Base-by-base conservation (phyloP, 169 alveolate genomes). In the Plasmodium cynomolgi region DNA sequence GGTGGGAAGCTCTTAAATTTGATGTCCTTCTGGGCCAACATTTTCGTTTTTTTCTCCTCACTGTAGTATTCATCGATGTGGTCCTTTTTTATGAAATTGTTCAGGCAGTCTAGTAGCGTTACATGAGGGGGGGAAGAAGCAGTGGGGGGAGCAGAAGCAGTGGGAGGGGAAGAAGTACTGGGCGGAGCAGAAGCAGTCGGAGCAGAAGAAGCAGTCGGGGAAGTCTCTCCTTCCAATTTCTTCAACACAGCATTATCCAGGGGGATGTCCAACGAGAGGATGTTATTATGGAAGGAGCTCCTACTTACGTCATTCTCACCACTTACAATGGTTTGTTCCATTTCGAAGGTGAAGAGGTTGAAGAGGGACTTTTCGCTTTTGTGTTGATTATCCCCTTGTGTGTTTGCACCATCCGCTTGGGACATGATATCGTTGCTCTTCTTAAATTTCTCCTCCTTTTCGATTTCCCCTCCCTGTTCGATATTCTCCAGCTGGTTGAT, bases 1-100 rank as follows among this genome's bases (percentile, higher is more conserved):
- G 95, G 95, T 5, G 97, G 96, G 90, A 92, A 96, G 41, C 85
- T 81, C 80, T 93, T 88, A 29, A 94, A 92, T n/a, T 96, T 95
- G 20, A 84, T 77, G 54, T 83, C 82, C 85, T 88, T 95, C 71
- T 31, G 96, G 1, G 93, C 93, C 4, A 23, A 58, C 17, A 50
- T 47, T 77, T 50, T 85, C 68, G 11, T 85, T 75, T 85, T 85
- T 17, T 85, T 84, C 44, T 75, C 68, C 41, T 85, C 84, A 29
- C 86, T 75, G 15, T 85, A 85, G 33, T 85, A 85, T 17, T 85
- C 93, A 15, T 85, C 85, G 29, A 85, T 85, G 26, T 34, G 29
- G n/a, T 85, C 93, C 7, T 74, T 85, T 50, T 85, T 85, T 34
- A 85, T 50, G 50, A 75, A 85, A 71, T 85, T 75, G 20, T 85